phyloP scores from a whole-genome alignment of 2,329 filamentous ascomycete species.

The Metarhizium robertsii region DNA sequence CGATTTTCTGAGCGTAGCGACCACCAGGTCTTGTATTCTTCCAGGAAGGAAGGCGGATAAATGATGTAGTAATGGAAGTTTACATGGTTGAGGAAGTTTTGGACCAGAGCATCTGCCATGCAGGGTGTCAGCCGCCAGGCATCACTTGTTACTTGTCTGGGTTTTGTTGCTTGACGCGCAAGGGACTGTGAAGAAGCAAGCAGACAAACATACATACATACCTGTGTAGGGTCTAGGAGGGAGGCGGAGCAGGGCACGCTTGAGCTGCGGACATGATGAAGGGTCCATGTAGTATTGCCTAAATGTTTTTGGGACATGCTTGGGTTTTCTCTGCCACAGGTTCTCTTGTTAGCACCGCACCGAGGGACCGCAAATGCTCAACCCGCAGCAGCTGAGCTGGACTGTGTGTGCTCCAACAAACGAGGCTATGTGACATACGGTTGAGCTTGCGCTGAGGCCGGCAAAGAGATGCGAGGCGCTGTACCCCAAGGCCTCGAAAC shows the following conservation, averaged over 20 bases:
- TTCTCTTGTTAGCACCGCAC: not conserved
- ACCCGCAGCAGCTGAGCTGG: not conserved
- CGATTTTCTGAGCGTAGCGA: slow-evolving; percentile 15
- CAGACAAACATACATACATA: slow-evolving; percentile 7
- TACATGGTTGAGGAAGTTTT: slow-evolving; percentile 27
- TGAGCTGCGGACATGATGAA: slow-evolving; percentile 18
- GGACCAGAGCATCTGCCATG: slow-evolving; percentile 24
- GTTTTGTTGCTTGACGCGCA: not conserved
- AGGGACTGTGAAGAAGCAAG: too few species aligned
- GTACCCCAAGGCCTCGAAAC: slow-evolving; percentile 27
- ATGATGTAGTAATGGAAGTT: slow-evolving; percentile 31
- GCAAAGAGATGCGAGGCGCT: slow-evolving; percentile 23
- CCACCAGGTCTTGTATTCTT: slow-evolving; percentile 29
- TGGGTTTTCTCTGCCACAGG: slow-evolving; percentile 10
- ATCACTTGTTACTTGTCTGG: not conserved
- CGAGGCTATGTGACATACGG: not conserved
- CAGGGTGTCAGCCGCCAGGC: not conserved
- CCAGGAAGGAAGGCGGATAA: slow-evolving; percentile 24
- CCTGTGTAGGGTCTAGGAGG: slow-evolving; percentile 25
- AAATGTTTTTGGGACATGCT: slow-evolving; percentile 10
- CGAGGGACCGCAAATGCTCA: not conserved
- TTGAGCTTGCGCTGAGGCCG: slow-evolving; percentile 9
- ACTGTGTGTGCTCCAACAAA: not conserved
- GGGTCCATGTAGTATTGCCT: slow-evolving; percentile 11
- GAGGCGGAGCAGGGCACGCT: slow-evolving; percentile 21